Evolutionary conservation across 2,329 filamentous ascomycete species (phyloP).

Genomic region (Diaporthe velutina): DNA sequence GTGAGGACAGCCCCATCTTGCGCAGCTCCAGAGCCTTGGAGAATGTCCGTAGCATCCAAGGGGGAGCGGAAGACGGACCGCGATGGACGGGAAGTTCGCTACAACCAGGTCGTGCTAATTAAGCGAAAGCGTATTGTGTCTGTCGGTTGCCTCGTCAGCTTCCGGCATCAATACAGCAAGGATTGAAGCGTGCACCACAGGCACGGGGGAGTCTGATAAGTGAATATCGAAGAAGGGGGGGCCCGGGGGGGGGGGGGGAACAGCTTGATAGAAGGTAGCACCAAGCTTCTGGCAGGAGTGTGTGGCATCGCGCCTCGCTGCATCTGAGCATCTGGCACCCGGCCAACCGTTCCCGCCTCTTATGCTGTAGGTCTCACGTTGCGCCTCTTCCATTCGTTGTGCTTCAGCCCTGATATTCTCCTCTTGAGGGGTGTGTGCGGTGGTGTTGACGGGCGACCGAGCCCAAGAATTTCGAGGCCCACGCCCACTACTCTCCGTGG

Average conservation of each 20-base stretch:
- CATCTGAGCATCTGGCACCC: constrained; percentile 26
- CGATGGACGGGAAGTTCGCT: background rate
- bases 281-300: constrained; percentile 28
- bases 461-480: background rate
- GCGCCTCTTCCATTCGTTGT: constrained; percentile 13
- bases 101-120: background rate
- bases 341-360: constrained; percentile 25
- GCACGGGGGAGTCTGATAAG: background rate
- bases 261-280: background rate
- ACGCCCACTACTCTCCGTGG: background rate
- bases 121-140: too few relatives aligned
- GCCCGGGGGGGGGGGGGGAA: background rate
- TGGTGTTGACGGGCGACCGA: constrained; percentile 1
- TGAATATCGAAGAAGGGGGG: background rate
- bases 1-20: constrained; percentile 6
- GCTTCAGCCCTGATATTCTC: constrained; percentile 31
- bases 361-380: constrained; percentile 21
- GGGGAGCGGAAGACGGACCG: background rate
- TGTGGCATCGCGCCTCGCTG: constrained; percentile 26
- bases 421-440: background rate
- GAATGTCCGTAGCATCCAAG: background rate
- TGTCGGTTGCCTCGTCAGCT: constrained; percentile 1
- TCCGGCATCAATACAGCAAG: background rate
- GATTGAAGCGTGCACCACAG: too few relatives aligned
- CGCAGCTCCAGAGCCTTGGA: constrained; percentile 1